Evolutionary conservation across 1,139 yeast genomes (phyloP).

Genomic region (Neolecta irregularis): DNA sequence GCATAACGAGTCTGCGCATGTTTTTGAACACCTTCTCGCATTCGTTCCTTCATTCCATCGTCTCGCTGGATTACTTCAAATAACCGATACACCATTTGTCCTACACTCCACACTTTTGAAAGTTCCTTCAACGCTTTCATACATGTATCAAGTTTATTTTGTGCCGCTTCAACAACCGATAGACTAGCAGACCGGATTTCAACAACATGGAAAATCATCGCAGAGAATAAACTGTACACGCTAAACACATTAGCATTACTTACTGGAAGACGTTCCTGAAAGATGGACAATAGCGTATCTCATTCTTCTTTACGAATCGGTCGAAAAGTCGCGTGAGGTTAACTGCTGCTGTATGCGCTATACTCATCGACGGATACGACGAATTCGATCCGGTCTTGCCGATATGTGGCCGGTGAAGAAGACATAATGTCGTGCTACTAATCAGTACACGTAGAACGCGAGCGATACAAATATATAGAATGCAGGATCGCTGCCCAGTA

Average conservation of each 20-base stretch:
- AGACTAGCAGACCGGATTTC: slow-evolving; percentile 50
- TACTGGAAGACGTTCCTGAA: slow-evolving; percentile 41
- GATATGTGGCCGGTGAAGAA: slow-evolving; percentile 59
- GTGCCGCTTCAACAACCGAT: slow-evolving; percentile 45
- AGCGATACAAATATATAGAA: slow-evolving; percentile 61
- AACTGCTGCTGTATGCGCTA: slow-evolving; percentile 72
- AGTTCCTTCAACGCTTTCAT: slow-evolving; percentile 39
- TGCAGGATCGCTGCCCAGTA: slow-evolving; percentile 49
- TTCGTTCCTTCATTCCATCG: slow-evolving; percentile 20
- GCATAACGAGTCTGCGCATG: slow-evolving; percentile 10
- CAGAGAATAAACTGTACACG: slow-evolving; percentile 42
- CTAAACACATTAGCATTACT: too few relatives aligned
- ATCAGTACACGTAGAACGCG: too few relatives aligned
- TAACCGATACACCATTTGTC: slow-evolving; percentile 24
- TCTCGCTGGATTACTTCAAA: slow-evolving; percentile 22
- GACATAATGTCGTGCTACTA: slow-evolving; percentile 52
- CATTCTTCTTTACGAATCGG: too few relatives aligned
- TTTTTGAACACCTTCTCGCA: slow-evolving; percentile 19
- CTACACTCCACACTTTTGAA: slow-evolving; percentile 33
- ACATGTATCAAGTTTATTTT: slow-evolving; percentile 40
- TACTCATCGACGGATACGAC: slow-evolving; percentile 68
- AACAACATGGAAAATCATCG: slow-evolving; percentile 57
- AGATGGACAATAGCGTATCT: slow-evolving; percentile 38
- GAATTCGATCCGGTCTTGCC: slow-evolving; percentile 26
- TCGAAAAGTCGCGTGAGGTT: slow-evolving; percentile 58